Conservation (phyloP, 441 rosid genomes). For the Lagerstroemia fauriei region DNA sequence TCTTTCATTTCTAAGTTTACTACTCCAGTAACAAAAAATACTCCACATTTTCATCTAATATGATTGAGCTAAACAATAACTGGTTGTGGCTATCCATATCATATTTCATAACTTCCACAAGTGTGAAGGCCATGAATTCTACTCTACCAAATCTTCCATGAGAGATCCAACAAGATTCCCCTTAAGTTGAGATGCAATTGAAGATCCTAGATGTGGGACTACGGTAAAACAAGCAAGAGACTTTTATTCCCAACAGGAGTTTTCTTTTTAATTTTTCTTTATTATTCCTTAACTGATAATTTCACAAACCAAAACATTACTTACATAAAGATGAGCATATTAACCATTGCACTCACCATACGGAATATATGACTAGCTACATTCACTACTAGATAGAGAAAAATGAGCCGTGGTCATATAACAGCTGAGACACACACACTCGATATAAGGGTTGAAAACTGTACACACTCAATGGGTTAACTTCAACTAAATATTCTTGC, state of each 20-base stretch:
- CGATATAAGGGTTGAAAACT: not conserved
- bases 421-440: too few relatives aligned
- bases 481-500: not conserved
- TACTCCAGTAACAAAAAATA: not conserved
- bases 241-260: not conserved
- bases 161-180: not conserved
- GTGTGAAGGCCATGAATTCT: not conserved
- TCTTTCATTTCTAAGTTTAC: not conserved
- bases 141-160: not conserved
- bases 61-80: not conserved
- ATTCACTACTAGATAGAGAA: not conserved
- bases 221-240: not conserved
- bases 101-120: not conserved
- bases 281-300: not conserved
- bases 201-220: not conserved
- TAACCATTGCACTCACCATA: not conserved
- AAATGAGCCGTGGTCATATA: too few relatives aligned
- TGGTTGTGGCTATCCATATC: not conserved
- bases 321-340: not conserved
- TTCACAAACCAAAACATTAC: not conserved
- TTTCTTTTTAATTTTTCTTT: not conserved
- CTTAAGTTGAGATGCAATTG: not conserved
- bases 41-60: not conserved
- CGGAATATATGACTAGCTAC: not conserved
- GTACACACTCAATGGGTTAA: not conserved